Base-by-base conservation (phyloP, 2,329 filamentous ascomycete genomes). In the Arthrobotrys megalospora region DNA sequence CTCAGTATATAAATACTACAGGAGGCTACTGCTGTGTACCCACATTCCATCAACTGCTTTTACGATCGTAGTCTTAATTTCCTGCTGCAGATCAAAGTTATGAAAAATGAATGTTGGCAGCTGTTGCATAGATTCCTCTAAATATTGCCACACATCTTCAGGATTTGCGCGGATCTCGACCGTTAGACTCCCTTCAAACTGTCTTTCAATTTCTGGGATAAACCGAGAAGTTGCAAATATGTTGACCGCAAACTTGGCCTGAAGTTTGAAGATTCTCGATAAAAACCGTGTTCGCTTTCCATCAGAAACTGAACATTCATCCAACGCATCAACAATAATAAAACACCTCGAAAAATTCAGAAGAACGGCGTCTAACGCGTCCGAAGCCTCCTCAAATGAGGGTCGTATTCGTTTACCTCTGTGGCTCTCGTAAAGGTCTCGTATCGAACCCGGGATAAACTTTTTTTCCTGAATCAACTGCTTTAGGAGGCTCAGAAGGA, bases 401-500 rank as follows among this genome's bases (percentile, higher is more conserved):
- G 62, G 69, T 32, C 41, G 62, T n/a, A 48, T 32, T 7, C 41
- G 11, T 8, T 62, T 52, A 3, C 34, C 52, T 3, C 12, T 12
- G 14, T 55, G 19, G 8, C 14, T 55, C 3, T 34, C 2, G 8
- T 32, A 34, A 32, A 52, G 16, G 1, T 52, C 24, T 34, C 32
- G 16, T 53, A 52, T 16, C 1, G 3, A 7, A 2, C 32, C 79
- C 34, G 45, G 83, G 1, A 87, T 81, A 0, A 24, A 3, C 53
- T 79, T 81, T 0, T 45, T 79, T 0, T 48, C 24, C 55, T 84
- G 79, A 2, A 67, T 65, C 2, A 87, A 80, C 78, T 87, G 86
- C 63, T 83, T 85, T 1, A 86, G 48, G 0, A 87, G 24, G 58
- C 80, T 84, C 0, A 80, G 66, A 0, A 86, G 63, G 0, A 86